phyloP scores from a whole-genome alignment of 2,329 filamentous ascomycete genomes.

The Colletotrichum musae region DNA sequence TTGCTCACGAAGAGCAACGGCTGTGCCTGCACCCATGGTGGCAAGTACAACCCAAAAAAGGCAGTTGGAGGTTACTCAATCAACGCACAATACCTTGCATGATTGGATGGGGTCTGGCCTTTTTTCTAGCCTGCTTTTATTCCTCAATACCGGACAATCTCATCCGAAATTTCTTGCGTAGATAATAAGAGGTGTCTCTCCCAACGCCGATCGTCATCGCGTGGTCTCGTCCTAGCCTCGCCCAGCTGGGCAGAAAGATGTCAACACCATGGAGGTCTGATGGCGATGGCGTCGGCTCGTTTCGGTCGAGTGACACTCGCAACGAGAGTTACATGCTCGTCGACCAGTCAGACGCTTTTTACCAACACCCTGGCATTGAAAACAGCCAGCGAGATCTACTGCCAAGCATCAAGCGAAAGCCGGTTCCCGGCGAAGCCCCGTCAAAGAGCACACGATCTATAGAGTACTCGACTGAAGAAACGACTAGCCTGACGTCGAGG shows the following conservation, averaged over 20 bases:
- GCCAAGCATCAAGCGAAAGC: not conserved
- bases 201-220: too few species aligned
- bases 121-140: too few species aligned
- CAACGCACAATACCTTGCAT: too few species aligned
- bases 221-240: not conserved
- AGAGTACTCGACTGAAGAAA: not conserved
- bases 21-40: too few species aligned
- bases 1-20: too few species aligned
- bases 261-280: not conserved
- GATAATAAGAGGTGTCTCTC: too few species aligned
- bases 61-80: too few species aligned
- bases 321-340: not conserved
- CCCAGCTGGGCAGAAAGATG: not conserved
- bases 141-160: too few species aligned
- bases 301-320: not conserved
- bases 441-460: not conserved
- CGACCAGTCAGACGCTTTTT: not conserved
- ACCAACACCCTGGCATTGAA: not conserved
- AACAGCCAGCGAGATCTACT: not conserved
- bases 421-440: not conserved
- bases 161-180: too few species aligned
- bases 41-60: too few species aligned
- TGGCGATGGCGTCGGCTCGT: not conserved
- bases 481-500: not conserved
- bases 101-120: too few species aligned